A percentile compares a stretch with the other conserved stretches of the same genome.
Evolutionary conservation across 495 filamentous ascomycete species (phyloP).

Genomic region (Annulohypoxylon maeteangense): DNA sequence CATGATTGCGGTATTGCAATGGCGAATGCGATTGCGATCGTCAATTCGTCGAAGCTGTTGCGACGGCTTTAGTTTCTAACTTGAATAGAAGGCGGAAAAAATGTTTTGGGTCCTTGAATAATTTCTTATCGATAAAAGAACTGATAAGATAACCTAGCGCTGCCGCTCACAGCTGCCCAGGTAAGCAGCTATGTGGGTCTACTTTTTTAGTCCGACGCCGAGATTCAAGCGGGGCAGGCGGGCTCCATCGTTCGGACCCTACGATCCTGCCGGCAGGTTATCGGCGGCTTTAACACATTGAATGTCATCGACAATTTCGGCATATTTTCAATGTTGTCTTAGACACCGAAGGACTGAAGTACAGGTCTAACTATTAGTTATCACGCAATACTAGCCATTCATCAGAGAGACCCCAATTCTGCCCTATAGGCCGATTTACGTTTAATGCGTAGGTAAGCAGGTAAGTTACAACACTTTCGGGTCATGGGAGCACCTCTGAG

Average conservation of each 20-base stretch:
- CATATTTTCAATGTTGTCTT: neutral
- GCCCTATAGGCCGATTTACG: neutral
- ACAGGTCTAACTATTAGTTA: neutral
- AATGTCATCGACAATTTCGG: neutral
- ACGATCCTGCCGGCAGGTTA: slow-evolving; percentile 30
- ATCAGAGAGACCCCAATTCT: neutral
- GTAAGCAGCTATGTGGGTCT: neutral
- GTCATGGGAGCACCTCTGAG: neutral
- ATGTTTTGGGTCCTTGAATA: slow-evolving; percentile 7
- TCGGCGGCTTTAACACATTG: slow-evolving; percentile 27
- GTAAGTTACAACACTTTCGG: neutral
- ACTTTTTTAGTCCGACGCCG: neutral
- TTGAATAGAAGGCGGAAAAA: slow-evolving; percentile 17
- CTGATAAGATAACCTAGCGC: slow-evolving; percentile 29
- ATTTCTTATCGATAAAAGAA: slow-evolving; percentile 35
- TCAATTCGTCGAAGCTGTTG: slow-evolving; percentile 10
- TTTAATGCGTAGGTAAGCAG: neutral
- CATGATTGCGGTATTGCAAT: slow-evolving; percentile 59
- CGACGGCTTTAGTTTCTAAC: neutral
- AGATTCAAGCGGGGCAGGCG: neutral
- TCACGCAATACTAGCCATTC: neutral
- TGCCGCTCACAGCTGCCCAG: neutral
- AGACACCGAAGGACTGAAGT: neutral
- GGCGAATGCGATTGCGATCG: slow-evolving; percentile 11
- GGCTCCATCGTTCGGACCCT: slow-evolving; percentile 11